Evolutionary conservation across 306 rosid species (phyloP), one percentile per base, ranked within the genome.

Genomic region (Parietaria judaica): DNA sequence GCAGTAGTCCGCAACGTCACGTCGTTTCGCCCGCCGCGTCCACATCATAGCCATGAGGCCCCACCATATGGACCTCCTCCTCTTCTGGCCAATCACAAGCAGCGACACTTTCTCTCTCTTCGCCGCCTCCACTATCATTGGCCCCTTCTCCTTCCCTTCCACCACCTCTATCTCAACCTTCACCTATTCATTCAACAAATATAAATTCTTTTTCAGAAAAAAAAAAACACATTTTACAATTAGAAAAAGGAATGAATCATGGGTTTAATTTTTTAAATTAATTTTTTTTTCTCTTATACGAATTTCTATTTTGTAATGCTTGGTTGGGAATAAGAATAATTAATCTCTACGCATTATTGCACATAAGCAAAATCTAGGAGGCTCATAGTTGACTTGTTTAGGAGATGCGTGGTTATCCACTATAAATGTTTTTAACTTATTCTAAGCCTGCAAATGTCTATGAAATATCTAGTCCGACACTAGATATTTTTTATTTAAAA

Each of bases 51-150:
- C 31, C 57, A 78, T 31, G 3, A 88, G 54, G 15, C 81, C 37
- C 85, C 90, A 61, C 65, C 85, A 75, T 0, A 53, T 51, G 0
- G 90, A 72, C 48, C 76, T 51, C 66, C 84, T 84, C 66, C 90
- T 80, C 51, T 84, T 77, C 14, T 92, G 96, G 14, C 95, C 94
- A 5, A 92, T 73, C 0, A 92, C 90, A 66, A 92, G 61, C 7
- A 92, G 71, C 2, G 96, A 79, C 66, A 67, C 88, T 36, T 59
- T 79, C 16, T 79, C 83, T 63, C 68, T 67, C 84, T 84, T 84
- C 71, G 99, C 94, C 61, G 84, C 96, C 66, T 84, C 66, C 74
- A 88, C 96, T 73, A 84, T 81, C 2, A 72, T 70, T 46, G 50
- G 63, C 39, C 95, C 96, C 67, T 72, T 77, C 56, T 86, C 95